These are phyloP conservation scores for Sarocladium kiliense DNA, from an alignment of 2,329 filamentous ascomycete genomes.

Conservation along the genomic window DNA sequence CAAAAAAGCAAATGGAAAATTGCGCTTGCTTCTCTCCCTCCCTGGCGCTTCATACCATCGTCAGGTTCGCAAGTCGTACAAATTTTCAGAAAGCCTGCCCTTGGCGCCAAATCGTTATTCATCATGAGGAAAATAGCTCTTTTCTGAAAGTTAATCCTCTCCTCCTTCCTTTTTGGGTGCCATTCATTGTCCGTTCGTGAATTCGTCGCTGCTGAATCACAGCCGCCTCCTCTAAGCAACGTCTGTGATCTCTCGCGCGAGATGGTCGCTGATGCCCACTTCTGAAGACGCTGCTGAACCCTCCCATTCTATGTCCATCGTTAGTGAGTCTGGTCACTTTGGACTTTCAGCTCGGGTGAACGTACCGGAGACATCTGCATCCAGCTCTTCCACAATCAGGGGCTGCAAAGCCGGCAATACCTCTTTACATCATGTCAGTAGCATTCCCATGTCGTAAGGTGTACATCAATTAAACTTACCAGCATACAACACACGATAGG, in stretches of 20 bases:
- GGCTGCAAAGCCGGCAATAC: conserved; percentile 30
- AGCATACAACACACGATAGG: conserved; percentile 18
- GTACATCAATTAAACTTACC: conserved; percentile 19
- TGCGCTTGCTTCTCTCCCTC: neutral
- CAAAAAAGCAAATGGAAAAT: too few species aligned
- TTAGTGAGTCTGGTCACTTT: neutral
- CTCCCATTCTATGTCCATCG: conserved; percentile 44
- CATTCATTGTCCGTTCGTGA: neutral
- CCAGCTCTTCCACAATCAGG: conserved; percentile 52
- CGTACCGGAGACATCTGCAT: conserved; percentile 57
- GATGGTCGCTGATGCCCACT: neutral
- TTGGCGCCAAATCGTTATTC: neutral
- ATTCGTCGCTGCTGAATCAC: neutral
- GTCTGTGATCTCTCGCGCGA: neutral
- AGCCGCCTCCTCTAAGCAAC: neutral
- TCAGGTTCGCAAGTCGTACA: neutral
- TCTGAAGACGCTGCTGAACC: conserved; percentile 51
- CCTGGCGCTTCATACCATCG: neutral
- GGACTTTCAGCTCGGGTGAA: conserved; percentile 15
- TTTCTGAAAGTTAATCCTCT: neutral
- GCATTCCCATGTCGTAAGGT: neutral
- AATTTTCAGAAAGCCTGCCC: neutral
- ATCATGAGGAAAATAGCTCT: neutral
- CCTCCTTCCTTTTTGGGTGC: neutral
- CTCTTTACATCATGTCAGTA: conserved; percentile 29